phyloP scores from a whole-genome alignment of 2,329 filamentous ascomycete species.

The Cercospora sp. region DNA sequence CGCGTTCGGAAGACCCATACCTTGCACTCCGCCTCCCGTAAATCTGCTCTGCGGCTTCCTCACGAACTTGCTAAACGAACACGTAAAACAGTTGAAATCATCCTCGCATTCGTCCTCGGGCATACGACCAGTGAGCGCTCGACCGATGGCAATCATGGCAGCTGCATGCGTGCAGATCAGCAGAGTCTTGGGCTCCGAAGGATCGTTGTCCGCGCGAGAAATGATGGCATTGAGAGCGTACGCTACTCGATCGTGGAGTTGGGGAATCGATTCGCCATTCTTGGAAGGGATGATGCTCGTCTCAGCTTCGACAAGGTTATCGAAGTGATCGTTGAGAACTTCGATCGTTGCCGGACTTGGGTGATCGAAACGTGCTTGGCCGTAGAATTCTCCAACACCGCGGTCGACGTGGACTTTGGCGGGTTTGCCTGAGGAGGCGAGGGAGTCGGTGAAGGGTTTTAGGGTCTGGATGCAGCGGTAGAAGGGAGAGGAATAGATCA shows the following conservation, averaged over 20 bases:
- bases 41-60: slow-evolving; percentile 41
- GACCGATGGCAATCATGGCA: slow-evolving; percentile 79
- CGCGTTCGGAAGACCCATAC: slow-evolving; percentile 7
- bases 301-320: slow-evolving; percentile 51
- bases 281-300: slow-evolving; percentile 59
- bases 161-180: slow-evolving; percentile 89
- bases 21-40: slow-evolving; percentile 12
- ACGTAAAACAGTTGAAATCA: slow-evolving; percentile 84
- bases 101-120: slow-evolving; percentile 70
- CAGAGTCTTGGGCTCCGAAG: slow-evolving; percentile 66
- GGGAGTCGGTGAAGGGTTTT: slow-evolving; percentile 62
- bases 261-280: slow-evolving; percentile 75
- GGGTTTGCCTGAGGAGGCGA: slow-evolving; percentile 39
- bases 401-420: slow-evolving; percentile 41
- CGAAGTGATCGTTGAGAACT: slow-evolving; percentile 68
- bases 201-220: slow-evolving; percentile 64
- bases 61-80: slow-evolving; percentile 70
- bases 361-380: slow-evolving; percentile 79
- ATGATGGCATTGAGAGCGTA: slow-evolving; percentile 70
- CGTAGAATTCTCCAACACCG: slow-evolving; percentile 79
- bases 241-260: slow-evolving; percentile 78
- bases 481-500: slow-evolving; percentile 81
- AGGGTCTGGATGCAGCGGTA: slow-evolving; percentile 88
- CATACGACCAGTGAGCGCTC: slow-evolving; percentile 75
- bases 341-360: slow-evolving; percentile 69